Evolutionary conservation across 495 filamentous ascomycete genomes (phyloP).

Genomic region (Glarea lozoyensis): DNA sequence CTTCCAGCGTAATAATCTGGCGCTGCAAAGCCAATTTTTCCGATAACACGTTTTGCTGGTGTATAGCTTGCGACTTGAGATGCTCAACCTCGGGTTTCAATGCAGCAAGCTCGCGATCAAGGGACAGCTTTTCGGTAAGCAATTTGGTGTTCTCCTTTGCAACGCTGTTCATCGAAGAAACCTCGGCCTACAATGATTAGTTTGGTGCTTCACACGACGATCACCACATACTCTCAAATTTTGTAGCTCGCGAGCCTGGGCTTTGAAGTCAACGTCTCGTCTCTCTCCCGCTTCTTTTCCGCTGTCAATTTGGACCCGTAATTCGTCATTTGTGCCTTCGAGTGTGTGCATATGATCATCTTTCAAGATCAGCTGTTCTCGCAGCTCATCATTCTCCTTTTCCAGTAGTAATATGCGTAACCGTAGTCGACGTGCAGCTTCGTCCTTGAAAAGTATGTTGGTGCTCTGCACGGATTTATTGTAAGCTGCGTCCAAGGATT

Average conservation of each 20-base stretch:
- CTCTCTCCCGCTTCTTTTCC: conserved; percentile 44
- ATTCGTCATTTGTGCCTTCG: conserved; percentile 41
- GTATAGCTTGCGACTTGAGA: conserved; percentile 57
- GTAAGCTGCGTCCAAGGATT: conserved; percentile 56
- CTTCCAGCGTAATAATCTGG: conserved; percentile 63
- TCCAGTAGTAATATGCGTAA: conserved; percentile 59
- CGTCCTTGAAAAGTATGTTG: conserved; percentile 54
- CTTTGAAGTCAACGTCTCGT: conserved; percentile 45
- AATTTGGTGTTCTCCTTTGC: conserved; percentile 60
- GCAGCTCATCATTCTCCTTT: conserved; percentile 60
- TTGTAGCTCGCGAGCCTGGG: conserved; percentile 53
- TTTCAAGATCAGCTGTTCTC: conserved; percentile 48
- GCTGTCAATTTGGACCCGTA: conserved; percentile 47
- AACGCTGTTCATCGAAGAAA: conserved; percentile 50
- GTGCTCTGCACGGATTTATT: conserved; percentile 47
- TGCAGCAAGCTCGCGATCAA: conserved; percentile 60
- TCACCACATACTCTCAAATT: conserved; percentile 51
- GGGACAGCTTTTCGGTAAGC: conserved; percentile 64
- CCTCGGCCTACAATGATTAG: conserved; percentile 46
- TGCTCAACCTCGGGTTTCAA: conserved; percentile 74
- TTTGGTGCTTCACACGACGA: not conserved
- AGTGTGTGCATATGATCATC: conserved; percentile 40
- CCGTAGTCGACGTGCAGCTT: conserved; percentile 54
- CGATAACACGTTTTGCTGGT: conserved; percentile 54
- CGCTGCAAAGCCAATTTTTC: conserved; percentile 71